Conservation (phyloP, 2,329 filamentous ascomycete genomes). For the Penicillium sp. region DNA sequence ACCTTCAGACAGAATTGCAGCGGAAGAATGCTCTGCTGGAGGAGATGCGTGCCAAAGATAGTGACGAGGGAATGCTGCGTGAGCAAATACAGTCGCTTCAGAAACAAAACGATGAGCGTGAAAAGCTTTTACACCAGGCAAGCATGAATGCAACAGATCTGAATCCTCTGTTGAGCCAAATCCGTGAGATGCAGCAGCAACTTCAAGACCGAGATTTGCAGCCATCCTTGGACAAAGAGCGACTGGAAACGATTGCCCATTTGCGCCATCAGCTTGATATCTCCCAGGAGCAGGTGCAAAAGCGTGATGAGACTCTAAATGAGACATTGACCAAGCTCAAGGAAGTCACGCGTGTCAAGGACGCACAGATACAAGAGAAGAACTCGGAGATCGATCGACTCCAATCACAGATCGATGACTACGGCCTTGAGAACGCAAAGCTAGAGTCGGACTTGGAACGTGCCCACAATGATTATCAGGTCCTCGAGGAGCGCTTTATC, state of each 20-base stretch:
- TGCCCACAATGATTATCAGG: conserved; percentile 34
- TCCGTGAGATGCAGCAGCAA: conserved; percentile 35
- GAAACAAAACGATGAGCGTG: conserved; percentile 29
- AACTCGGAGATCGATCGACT: conserved; percentile 39
- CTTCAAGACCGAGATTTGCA: conserved; percentile 28
- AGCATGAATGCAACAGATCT: conserved; percentile 23
- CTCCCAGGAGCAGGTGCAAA: conserved; percentile 36
- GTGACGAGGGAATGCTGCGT: conserved; percentile 27
- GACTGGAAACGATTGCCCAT: conserved; percentile 32
- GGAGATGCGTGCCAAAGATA: conserved; percentile 25
- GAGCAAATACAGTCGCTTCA: conserved; percentile 32
- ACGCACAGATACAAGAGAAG: conserved; percentile 37
- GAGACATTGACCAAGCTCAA: conserved; percentile 34
- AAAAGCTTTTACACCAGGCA: conserved; percentile 25
- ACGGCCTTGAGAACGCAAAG: conserved; percentile 36
- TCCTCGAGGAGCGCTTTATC: conserved; percentile 36
- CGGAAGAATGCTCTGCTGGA: conserved; percentile 31
- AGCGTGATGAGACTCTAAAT: conserved; percentile 36
- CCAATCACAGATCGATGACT: conserved; percentile 36
- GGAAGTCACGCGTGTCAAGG: conserved; percentile 34
- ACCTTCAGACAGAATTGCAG: conserved; percentile 41
- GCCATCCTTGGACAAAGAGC: conserved; percentile 27
- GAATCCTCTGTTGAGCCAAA: conserved; percentile 31
- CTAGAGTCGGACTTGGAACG: conserved; percentile 37
- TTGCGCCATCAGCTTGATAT: conserved; percentile 35